phyloP scores from a whole-genome alignment of 2,329 filamentous ascomycete genomes.

The Clarireedia hainanense region DNA sequence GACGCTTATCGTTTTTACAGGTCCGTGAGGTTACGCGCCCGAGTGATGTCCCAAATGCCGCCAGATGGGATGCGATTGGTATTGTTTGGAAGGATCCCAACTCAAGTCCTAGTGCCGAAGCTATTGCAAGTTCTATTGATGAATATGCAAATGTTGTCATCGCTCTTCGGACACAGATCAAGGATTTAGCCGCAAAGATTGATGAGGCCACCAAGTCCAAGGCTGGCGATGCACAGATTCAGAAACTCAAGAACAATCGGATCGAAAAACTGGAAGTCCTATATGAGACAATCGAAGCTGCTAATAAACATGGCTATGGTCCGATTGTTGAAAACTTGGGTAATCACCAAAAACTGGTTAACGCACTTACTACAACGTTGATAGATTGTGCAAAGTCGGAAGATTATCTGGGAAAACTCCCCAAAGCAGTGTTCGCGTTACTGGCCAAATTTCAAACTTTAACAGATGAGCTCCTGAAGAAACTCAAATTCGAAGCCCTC shows the following conservation, averaged over 20 bases:
- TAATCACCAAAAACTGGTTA: conserved; percentile 48
- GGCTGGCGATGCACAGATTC: conserved; percentile 24
- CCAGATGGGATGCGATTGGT: conserved; percentile 46
- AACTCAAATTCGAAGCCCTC: conserved; percentile 58
- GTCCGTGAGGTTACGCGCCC: conserved; percentile 31
- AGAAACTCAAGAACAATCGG: conserved; percentile 35
- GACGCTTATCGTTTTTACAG: conserved; percentile 14
- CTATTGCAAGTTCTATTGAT: conserved; percentile 26
- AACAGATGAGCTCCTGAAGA: conserved; percentile 49
- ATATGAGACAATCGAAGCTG: conserved; percentile 44
- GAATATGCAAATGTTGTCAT: conserved; percentile 27
- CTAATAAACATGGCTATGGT: conserved; percentile 46
- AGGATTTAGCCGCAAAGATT: conserved; percentile 22
- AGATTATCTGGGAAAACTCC: conserved; percentile 45
- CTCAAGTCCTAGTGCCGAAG: conserved; percentile 23
- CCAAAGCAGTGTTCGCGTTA: conserved; percentile 50
- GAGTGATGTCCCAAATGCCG: conserved; percentile 37
- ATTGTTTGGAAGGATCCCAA: conserved; percentile 39
- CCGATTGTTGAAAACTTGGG: conserved; percentile 51
- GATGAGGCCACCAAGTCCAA: conserved; percentile 18
- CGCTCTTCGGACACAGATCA: conserved; percentile 25
- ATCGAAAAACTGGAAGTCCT: conserved; percentile 41
- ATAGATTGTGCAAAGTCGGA: conserved; percentile 45
- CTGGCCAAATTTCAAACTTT: conserved; percentile 54
- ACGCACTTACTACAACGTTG: conserved; percentile 45